Conservation (phyloP, 768 basidiomycete genomes). For the Naganishia kalamii region DNA sequence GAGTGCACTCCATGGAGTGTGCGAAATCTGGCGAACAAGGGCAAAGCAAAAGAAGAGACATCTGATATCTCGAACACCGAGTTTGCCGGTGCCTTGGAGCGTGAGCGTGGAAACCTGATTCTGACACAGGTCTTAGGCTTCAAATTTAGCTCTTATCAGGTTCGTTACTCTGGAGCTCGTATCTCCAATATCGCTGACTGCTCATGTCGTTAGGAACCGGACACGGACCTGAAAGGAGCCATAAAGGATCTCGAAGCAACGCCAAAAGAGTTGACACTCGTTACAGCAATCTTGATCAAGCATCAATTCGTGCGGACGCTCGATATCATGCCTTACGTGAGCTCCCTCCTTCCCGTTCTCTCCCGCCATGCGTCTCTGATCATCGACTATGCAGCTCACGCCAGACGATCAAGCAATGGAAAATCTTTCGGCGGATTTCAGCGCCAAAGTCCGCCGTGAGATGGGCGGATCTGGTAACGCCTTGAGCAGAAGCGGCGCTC, state of each 20-base stretch:
- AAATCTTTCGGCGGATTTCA: conserved; percentile 42
- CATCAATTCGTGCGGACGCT: conserved; percentile 80
- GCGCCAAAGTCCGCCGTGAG: conserved; percentile 51
- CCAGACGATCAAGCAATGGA: conserved; percentile 75
- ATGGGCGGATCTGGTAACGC: conserved; percentile 60
- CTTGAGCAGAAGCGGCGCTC: conserved; percentile 77
- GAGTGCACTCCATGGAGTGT: conserved; percentile 76
- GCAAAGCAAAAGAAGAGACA: conserved; percentile 35
- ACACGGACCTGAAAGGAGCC: conserved; percentile 23
- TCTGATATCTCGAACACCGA: conserved; percentile 33
- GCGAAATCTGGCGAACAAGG: conserved; percentile 21
- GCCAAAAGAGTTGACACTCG: conserved; percentile 68
- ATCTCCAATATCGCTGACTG: not conserved
- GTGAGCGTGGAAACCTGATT: conserved; percentile 37
- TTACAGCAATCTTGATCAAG: conserved; percentile 79
- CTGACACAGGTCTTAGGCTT: conserved; percentile 86
- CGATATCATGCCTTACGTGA: conserved; percentile 87
- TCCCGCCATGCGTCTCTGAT: not conserved
- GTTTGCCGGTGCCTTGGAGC: conserved; percentile 11
- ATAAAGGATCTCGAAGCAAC: conserved; percentile 56
- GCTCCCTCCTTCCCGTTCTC: not conserved
- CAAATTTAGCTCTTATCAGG: conserved; percentile 89
- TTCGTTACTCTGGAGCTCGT: conserved; percentile 42
- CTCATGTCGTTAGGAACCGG: not conserved
- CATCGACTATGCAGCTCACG: conserved; percentile 53